Evolutionary conservation across 495 filamentous ascomycete genomes (phyloP).

Genomic region (Penicillium goetzii): DNA sequence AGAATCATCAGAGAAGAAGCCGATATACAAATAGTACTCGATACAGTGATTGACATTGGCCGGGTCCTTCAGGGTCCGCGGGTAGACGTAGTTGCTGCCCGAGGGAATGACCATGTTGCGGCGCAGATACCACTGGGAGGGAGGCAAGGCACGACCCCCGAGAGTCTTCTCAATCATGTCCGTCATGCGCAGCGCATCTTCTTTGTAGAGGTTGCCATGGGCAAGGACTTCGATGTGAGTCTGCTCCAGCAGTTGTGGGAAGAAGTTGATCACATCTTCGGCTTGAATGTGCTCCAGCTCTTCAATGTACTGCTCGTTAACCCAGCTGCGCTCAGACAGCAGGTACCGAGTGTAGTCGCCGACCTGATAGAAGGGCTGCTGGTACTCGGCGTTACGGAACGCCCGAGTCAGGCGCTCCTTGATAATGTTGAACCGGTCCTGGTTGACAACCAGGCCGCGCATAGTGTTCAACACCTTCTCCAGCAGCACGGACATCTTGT

Average conservation of each 20-base stretch:
- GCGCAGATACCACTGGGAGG: slow-evolving; percentile 77
- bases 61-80: slow-evolving; percentile 77
- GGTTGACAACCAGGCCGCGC: slow-evolving; percentile 78
- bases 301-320: slow-evolving; percentile 78
- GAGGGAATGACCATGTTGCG: slow-evolving; percentile 77
- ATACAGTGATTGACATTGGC: slow-evolving; percentile 97
- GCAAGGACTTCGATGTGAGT: slow-evolving; percentile 85
- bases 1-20: slow-evolving; percentile 66
- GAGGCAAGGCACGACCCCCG: slow-evolving; percentile 73
- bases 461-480: slow-evolving; percentile 90
- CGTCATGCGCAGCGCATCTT: slow-evolving; percentile 87
- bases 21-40: slow-evolving; percentile 84
- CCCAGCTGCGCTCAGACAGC: slow-evolving; percentile 72
- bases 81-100: slow-evolving; percentile 81
- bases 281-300: slow-evolving; percentile 76
- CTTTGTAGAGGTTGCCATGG: slow-evolving; percentile 94
- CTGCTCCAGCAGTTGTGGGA: slow-evolving; percentile 78
- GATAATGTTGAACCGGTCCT: slow-evolving; percentile 86
- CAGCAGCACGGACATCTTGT: slow-evolving; percentile 88
- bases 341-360: slow-evolving; percentile 84
- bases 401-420: slow-evolving; percentile 79
- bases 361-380: slow-evolving; percentile 88
- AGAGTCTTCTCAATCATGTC: slow-evolving; percentile 79
- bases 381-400: slow-evolving; percentile 83
- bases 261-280: slow-evolving; percentile 75